Evolutionary conservation across 148 eudicot genomes (phyloP).

Genomic region (Pouteria glomerata): DNA sequence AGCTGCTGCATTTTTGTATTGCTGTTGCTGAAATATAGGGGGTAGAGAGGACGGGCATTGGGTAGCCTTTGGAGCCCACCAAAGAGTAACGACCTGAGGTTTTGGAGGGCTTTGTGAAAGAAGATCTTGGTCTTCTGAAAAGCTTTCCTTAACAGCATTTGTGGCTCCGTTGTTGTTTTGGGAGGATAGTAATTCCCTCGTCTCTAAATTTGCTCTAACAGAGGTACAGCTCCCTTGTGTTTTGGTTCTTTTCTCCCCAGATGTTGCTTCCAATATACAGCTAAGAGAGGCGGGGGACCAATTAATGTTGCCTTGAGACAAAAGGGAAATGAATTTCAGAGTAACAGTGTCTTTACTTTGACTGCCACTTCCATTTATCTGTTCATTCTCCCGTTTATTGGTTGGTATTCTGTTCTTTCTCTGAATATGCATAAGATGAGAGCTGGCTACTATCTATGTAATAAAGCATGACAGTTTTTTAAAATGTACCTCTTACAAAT

Average conservation of each 20-base stretch:
- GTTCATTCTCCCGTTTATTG: not conserved
- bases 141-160: constrained; percentile 53
- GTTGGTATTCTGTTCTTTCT: constrained; percentile 30
- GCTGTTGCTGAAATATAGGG: no score
- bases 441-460: no score
- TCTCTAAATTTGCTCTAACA: not conserved
- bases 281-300: constrained; percentile 18
- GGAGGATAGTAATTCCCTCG: not conserved
- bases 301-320: constrained; percentile 7
- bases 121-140: constrained; percentile 50
- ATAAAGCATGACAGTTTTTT: no score
- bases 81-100: constrained; percentile 38
- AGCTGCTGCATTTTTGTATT: constrained; percentile 26
- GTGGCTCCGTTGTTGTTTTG: constrained; percentile 17
- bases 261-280: no score
- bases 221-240: not conserved
- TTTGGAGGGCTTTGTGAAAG: constrained; percentile 46
- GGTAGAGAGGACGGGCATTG: constrained; percentile 31
- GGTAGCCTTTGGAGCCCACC: constrained; percentile 39
- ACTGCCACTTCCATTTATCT: constrained; percentile 12
- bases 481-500: no score
- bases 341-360: constrained; percentile 7
- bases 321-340: constrained; percentile 1
- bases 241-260: constrained; percentile 1
- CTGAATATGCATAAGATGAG: no score